Evolutionary conservation across 2,329 filamentous ascomycete genomes (phyloP).

Genomic region (Endothia cerciana): DNA sequence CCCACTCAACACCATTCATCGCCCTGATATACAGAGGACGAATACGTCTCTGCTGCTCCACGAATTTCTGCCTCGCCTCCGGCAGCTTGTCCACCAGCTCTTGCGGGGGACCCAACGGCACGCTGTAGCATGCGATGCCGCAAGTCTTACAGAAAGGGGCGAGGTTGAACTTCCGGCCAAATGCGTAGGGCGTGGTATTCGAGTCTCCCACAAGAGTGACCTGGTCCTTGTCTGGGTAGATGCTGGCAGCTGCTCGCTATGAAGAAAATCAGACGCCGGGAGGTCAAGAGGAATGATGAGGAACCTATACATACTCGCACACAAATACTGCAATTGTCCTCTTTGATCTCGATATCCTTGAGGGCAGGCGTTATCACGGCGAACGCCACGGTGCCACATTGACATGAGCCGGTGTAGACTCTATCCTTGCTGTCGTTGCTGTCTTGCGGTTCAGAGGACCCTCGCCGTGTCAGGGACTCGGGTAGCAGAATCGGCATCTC

Average conservation of each 20-base stretch:
- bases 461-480: background rate
- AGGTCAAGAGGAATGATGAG: background rate
- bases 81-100: constrained; percentile 37
- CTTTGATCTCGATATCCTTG: constrained; percentile 46
- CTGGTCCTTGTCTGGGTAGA: constrained; percentile 36
- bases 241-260: constrained; percentile 36
- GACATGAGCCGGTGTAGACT: constrained; percentile 34
- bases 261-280: background rate
- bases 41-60: constrained; percentile 24
- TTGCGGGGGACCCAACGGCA: constrained; percentile 37
- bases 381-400: constrained; percentile 35
- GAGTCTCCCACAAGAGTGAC: constrained; percentile 36
- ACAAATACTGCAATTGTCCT: constrained; percentile 44
- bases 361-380: constrained; percentile 29
- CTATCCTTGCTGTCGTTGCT: constrained; percentile 7
- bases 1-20: constrained; percentile 26
- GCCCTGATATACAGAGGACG: constrained; percentile 24
- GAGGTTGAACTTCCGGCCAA: constrained; percentile 33
- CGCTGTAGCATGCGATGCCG: constrained; percentile 36
- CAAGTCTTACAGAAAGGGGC: constrained; percentile 36
- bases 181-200: constrained; percentile 35
- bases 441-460: background rate
- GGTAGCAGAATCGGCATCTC: constrained; percentile 11
- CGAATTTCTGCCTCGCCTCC: constrained; percentile 33
- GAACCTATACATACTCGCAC: constrained; percentile 31